Conservation (phyloP, 2,329 filamentous ascomycete species). For the Fusarium sp. region DNA sequence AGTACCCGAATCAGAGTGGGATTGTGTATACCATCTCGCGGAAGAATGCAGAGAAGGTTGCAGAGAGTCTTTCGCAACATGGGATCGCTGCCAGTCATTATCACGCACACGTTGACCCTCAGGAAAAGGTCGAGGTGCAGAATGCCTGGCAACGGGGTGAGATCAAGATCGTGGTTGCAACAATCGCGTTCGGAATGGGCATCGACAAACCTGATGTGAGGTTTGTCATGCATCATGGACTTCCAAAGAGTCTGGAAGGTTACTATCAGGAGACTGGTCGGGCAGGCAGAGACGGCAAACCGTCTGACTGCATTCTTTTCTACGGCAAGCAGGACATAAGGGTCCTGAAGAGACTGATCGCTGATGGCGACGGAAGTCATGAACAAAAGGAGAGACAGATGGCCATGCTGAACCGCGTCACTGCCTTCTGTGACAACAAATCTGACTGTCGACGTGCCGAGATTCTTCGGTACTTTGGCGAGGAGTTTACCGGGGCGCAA, state of each 20-base stretch:
- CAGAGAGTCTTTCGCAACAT: constrained; percentile 72
- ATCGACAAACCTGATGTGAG: constrained; percentile 98
- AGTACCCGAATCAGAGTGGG: constrained; percentile 79
- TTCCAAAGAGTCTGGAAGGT: constrained; percentile 95
- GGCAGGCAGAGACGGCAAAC: constrained; percentile 89
- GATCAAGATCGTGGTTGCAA: constrained; percentile 93
- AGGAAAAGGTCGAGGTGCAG: constrained; percentile 79
- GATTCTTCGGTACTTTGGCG: constrained; percentile 94
- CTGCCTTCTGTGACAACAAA: constrained; percentile 90
- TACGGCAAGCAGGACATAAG: constrained; percentile 84
- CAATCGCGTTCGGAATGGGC: constrained; percentile 99
- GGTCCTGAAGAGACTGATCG: constrained; percentile 82
- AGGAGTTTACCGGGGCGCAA: constrained; percentile 77
- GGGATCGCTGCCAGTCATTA: constrained; percentile 85
- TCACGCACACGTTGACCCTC: constrained; percentile 80
- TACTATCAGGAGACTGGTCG: constrained; percentile 99
- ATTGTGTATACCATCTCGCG: constrained; percentile 95
- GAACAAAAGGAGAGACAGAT: constrained; percentile 88
- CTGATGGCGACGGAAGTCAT: constrained; percentile 78
- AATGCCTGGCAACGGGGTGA: constrained; percentile 83
- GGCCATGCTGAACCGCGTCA: constrained; percentile 86
- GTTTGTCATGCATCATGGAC: constrained; percentile 92
- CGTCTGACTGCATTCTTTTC: constrained; percentile 90
- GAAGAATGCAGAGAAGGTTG: constrained; percentile 84
- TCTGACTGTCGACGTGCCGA: constrained; percentile 89